phyloP scores from a whole-genome alignment of 176 grass and related monocot genomes.

The Triticum timopheevii region DNA sequence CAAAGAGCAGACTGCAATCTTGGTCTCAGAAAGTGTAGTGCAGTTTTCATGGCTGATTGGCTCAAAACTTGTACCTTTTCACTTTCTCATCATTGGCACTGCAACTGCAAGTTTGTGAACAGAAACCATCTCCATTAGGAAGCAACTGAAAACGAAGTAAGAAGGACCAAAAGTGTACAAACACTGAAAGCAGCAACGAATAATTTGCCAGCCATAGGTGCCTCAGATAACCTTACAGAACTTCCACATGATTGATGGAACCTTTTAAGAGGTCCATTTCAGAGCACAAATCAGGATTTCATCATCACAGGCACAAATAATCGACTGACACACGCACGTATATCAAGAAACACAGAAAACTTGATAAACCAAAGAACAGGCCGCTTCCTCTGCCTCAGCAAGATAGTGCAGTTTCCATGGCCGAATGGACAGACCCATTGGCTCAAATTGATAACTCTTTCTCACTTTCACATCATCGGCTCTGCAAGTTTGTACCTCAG shows the following conservation, averaged over 20 bases:
- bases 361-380: background rate
- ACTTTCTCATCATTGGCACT: background rate
- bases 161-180: too few relatives aligned
- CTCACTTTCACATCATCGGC: background rate
- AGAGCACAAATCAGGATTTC: too few relatives aligned
- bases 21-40: background rate
- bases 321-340: too few relatives aligned
- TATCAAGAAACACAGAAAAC: background rate
- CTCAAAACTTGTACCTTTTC: background rate
- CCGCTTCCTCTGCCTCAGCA: background rate
- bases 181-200: too few relatives aligned
- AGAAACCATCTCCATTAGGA: background rate
- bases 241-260: too few relatives aligned
- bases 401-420: background rate
- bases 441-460: too few relatives aligned
- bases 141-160: too few relatives aligned
- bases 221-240: too few relatives aligned
- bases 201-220: too few relatives aligned
- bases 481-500: background rate
- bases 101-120: background rate
- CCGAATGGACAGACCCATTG: background rate
- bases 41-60: background rate
- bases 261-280: too few relatives aligned
- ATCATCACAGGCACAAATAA: too few relatives aligned
- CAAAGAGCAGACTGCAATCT: background rate